A percentile compares a stretch with the other conserved stretches of the same genome.
Conservation (phyloP, 73 alveolate genomes). For the Paramecium octaurelia region DNA sequence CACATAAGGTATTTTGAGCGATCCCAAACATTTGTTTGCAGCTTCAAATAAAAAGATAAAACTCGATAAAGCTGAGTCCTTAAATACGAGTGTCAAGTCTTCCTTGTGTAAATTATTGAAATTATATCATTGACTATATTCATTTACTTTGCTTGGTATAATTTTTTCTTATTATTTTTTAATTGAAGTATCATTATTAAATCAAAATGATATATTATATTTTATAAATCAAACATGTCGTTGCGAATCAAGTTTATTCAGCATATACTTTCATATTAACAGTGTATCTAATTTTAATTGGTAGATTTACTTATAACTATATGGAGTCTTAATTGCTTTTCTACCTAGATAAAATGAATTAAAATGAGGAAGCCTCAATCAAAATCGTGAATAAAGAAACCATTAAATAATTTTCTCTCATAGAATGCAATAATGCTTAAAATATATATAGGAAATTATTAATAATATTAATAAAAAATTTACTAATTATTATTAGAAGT, state of each 20-base stretch:
- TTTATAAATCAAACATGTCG: background rate
- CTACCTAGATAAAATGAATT: no score
- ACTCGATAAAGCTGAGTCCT: background rate
- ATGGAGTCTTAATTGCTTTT: background rate
- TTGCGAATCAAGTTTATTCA: background rate
- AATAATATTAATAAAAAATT: background rate
- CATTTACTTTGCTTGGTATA: background rate
- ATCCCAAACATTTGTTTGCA: background rate
- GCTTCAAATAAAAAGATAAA: background rate
- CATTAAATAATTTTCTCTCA: background rate
- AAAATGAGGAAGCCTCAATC: no score
- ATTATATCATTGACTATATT: slow-evolving; percentile 21
- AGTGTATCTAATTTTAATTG: background rate
- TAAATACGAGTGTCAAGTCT: background rate
- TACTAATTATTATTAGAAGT: background rate
- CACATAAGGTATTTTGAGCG: background rate
- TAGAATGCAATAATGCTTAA: background rate
- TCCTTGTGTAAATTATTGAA: background rate
- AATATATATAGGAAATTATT: background rate
- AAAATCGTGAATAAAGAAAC: background rate
- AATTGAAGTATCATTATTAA: background rate
- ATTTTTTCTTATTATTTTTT: background rate
- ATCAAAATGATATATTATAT: background rate
- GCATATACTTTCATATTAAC: background rate
- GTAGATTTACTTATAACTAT: background rate